Evolutionary conservation across 257 asterid genomes (phyloP), one percentile per base, ranked within the genome.

Genomic region (Rehmannia glutinosa): DNA sequence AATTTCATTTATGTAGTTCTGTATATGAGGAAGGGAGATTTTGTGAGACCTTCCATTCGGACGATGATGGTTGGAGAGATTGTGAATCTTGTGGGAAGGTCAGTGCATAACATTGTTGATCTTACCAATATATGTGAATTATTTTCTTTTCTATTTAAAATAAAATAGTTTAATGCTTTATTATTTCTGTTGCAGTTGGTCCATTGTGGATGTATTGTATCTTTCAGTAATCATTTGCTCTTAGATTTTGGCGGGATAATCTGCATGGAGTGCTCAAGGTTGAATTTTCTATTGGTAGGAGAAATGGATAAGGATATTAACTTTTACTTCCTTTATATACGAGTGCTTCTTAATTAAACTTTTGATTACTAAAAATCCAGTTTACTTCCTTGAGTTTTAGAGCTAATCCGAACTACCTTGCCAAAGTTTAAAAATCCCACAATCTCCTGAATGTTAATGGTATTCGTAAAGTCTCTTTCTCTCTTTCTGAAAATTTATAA

Each of bases 191-290:
- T 58, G 81, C 91, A 85, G 97, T 62, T 79, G 81, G 77, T 90
- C 77, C 97, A 90, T 70, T 90, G 97, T 80, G 97, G 97, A 73
- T 90, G 95, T 58, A 71, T 87, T 27, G 95, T 82, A 64, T 90
- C 97, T 52, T 90, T 85, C 83, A 66, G 69, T 62, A 71, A 83
- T 57, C 89, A 85, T 76, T 66, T 85, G 82, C 86, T 87, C 62
- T 66, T 80, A 82, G 97, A 90, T 71, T 76, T 73, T 77, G 93
- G 97, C 23, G 97, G 97, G 69, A 75, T 90, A 53, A 85, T 83
- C 77, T 90, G 95, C 85, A 85, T 82, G 86, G 86, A 83, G 72
- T 90, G 97, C 88, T 77, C 90, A 39, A 83, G 86, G 82, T 76
- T 78, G 53, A 87, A 81, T 52, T 80, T 87, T 68, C 51, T 73